These are phyloP conservation scores for Breynia disticha DNA, from an alignment of 441 rosid species.

Conservation along the genomic window DNA sequence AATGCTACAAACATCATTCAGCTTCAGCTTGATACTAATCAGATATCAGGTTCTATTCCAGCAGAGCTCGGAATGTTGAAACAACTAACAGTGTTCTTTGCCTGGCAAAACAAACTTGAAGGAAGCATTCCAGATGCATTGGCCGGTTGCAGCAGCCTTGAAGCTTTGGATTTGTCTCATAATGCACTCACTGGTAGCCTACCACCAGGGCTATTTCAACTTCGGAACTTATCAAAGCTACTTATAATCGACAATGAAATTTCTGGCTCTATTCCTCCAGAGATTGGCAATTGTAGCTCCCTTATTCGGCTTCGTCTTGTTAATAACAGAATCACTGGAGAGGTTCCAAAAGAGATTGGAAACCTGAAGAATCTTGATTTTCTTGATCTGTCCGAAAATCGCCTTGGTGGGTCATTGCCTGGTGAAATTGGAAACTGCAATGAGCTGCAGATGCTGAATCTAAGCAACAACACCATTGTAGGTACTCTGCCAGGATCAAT, in stretches of 20 bases:
- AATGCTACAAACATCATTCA: slow-evolving; percentile 61
- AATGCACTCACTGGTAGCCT: slow-evolving; percentile 72
- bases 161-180: slow-evolving; percentile 83
- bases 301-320: slow-evolving; percentile 73
- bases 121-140: slow-evolving; percentile 80
- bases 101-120: slow-evolving; percentile 93
- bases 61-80: slow-evolving; percentile 60
- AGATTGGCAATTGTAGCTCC: slow-evolving; percentile 75
- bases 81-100: slow-evolving; percentile 63
- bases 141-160: slow-evolving; percentile 55
- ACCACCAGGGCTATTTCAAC: slow-evolving; percentile 75
- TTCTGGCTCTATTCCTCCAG: slow-evolving; percentile 64
- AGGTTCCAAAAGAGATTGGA: slow-evolving; percentile 62
- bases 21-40: slow-evolving; percentile 75
- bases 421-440: slow-evolving; percentile 66
- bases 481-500: slow-evolving; percentile 56
- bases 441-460: slow-evolving; percentile 76
- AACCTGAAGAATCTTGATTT: slow-evolving; percentile 52
- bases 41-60: slow-evolving; percentile 79
- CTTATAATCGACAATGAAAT: slow-evolving; percentile 74
- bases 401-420: slow-evolving; percentile 58
- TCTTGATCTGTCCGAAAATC: slow-evolving; percentile 74
- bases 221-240: slow-evolving; percentile 72
- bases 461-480: slow-evolving; percentile 64
- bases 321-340: slow-evolving; percentile 58